Percentiles rank a stretch among this genome's conserved stretches.
Evolutionary conservation across 1,139 yeast species (phyloP).

Genomic region (Suhomyces terraborum): DNA sequence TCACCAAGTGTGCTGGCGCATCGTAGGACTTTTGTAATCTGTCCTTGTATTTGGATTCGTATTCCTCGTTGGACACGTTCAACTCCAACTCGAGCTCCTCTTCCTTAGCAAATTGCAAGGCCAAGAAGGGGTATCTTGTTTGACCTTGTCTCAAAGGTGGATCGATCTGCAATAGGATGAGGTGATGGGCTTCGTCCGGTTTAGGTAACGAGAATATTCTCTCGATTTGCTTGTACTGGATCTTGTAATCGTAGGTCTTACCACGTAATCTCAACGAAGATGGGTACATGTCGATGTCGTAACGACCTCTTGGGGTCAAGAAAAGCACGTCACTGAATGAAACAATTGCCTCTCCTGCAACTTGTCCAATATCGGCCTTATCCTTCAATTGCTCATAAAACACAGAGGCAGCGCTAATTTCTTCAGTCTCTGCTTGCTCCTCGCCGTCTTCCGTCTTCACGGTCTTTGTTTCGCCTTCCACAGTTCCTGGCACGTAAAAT

Average conservation of each 20-base stretch:
- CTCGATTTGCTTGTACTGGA: slow-evolving; percentile 88
- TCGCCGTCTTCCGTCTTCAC: slow-evolving; percentile 38
- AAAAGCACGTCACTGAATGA: slow-evolving; percentile 89
- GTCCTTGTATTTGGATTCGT: slow-evolving; percentile 72
- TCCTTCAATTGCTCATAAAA: slow-evolving; percentile 92
- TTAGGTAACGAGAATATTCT: slow-evolving; percentile 89
- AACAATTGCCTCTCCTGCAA: slow-evolving; percentile 95
- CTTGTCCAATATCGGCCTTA: slow-evolving; percentile 94
- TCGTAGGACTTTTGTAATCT: slow-evolving; percentile 78
- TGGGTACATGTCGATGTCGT: slow-evolving; percentile 93
- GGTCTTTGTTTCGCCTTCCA: slow-evolving; percentile 46
- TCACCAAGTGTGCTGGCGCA: slow-evolving; percentile 79
- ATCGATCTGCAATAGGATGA: slow-evolving; percentile 85
- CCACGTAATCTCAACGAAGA: slow-evolving; percentile 90
- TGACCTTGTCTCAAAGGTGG: slow-evolving; percentile 93
- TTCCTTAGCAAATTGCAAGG: slow-evolving; percentile 82
- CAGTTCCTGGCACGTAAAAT: slow-evolving; percentile 85
- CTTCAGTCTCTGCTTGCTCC: slow-evolving; percentile 43
- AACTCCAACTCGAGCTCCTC: slow-evolving; percentile 92
- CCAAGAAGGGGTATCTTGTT: slow-evolving; percentile 91
- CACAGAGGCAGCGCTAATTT: slow-evolving; percentile 74
- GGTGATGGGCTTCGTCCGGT: slow-evolving; percentile 90
- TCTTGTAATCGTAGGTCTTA: slow-evolving; percentile 95
- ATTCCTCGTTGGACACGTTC: slow-evolving; percentile 82
- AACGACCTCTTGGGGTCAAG: slow-evolving; percentile 97